phyloP scores from a whole-genome alignment of 2,329 filamentous ascomycete species.

The Plectosphaerella plurivora region DNA sequence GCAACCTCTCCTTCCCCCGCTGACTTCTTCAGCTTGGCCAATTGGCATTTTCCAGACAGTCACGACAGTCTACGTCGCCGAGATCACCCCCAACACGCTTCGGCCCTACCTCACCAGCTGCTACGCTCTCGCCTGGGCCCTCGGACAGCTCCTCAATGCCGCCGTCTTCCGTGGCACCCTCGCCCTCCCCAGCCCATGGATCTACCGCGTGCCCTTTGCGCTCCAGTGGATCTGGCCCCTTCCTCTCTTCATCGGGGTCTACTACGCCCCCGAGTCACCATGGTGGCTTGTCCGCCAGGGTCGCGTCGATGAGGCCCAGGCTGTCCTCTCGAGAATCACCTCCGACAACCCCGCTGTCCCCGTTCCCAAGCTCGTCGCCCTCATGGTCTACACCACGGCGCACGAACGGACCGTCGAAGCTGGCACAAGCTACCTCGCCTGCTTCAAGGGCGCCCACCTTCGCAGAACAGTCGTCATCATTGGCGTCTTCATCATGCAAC shows the following conservation, averaged over 20 bases:
- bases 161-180: conserved; percentile 7
- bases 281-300: conserved; percentile 30
- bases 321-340: conserved; percentile 18
- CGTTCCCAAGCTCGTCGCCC: conserved; percentile 25
- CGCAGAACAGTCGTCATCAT: conserved; percentile 32
- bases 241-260: conserved; percentile 23
- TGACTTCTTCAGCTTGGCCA: conserved; percentile 2
- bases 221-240: conserved; percentile 33
- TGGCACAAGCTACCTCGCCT: conserved; percentile 27
- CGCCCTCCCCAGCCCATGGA: conserved; percentile 10
- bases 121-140: conserved; percentile 22
- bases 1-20: neutral
- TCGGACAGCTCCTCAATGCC: conserved; percentile 6
- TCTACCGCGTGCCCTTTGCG: conserved; percentile 31
- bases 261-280: conserved; percentile 32
- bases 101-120: conserved; percentile 10
- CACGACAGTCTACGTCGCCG: conserved; percentile 7
- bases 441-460: conserved; percentile 24
- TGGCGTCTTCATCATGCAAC: conserved; percentile 51
- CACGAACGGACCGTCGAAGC: conserved; percentile 24
- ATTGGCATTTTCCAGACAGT: conserved; percentile 9
- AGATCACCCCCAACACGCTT: conserved; percentile 9
- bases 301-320: conserved; percentile 14
- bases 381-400: conserved; percentile 31
- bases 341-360: conserved; percentile 20